Evolutionary conservation across 805 yeast species (phyloP).

Genomic region (Pichia cabralensis): DNA sequence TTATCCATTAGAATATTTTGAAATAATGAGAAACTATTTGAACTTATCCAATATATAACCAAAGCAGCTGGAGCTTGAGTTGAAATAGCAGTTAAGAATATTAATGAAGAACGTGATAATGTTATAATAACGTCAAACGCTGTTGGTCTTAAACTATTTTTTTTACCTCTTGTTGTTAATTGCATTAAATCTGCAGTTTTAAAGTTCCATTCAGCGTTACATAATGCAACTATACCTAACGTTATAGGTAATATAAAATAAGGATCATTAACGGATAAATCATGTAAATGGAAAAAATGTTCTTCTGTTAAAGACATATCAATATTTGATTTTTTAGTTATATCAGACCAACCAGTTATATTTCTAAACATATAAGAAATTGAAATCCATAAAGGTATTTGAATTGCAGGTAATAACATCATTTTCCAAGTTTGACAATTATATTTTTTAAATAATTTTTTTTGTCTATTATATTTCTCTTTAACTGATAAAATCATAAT

Average conservation of each 20-base stretch:
- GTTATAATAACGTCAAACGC: constrained; percentile 56
- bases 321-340: constrained; percentile 31
- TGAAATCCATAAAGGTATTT: constrained; percentile 79
- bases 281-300: constrained; percentile 51
- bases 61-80: constrained; percentile 81
- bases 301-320: constrained; percentile 42
- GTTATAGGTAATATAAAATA: constrained; percentile 55
- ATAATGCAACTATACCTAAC: constrained; percentile 59
- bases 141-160: constrained; percentile 40
- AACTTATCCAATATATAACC: constrained; percentile 82
- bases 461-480: constrained; percentile 70
- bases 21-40: constrained; percentile 63
- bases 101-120: constrained; percentile 62
- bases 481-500: constrained; percentile 63
- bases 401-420: constrained; percentile 63
- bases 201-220: constrained; percentile 77
- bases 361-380: constrained; percentile 68
- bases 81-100: constrained; percentile 73
- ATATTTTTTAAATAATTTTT: constrained; percentile 52
- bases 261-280: constrained; percentile 53
- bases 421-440: constrained; percentile 77
- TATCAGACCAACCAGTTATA: constrained; percentile 54
- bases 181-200: constrained; percentile 48
- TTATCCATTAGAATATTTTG: constrained; percentile 69
- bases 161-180: constrained; percentile 30